Conservation (phyloP, 2,329 filamentous ascomycete genomes). For the Venturia oleaginea region DNA sequence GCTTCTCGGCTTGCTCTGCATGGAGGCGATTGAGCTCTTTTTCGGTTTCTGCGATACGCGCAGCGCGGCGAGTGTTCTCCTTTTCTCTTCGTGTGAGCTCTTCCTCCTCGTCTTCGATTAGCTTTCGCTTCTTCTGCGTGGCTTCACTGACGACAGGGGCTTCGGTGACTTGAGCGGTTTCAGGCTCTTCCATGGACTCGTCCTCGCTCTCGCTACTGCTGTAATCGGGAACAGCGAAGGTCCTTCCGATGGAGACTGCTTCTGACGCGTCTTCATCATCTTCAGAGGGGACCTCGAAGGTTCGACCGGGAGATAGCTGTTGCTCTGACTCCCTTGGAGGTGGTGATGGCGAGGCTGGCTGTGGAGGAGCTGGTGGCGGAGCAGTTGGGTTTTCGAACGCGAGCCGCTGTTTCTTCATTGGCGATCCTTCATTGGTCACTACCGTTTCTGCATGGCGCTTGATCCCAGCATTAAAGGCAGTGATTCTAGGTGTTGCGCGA, state of each 20-base stretch:
- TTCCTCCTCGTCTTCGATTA: conserved; percentile 1
- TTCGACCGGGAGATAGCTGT: not conserved
- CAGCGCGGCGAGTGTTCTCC: not conserved
- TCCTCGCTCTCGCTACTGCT: not conserved
- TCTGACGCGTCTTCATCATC: not conserved
- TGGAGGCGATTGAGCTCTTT: not conserved
- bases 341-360: not conserved
- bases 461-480: not conserved
- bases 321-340: not conserved
- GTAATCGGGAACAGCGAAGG: not conserved
- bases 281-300: not conserved
- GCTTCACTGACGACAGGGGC: not conserved
- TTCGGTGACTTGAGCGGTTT: not conserved
- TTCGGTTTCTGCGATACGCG: not conserved
- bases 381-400: not conserved
- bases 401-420: not conserved
- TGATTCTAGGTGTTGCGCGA: not conserved
- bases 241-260: not conserved
- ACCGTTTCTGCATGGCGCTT: not conserved
- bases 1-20: not conserved
- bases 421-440: not conserved
- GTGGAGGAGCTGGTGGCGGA: not conserved
- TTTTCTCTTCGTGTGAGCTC: not conserved
- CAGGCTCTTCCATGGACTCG: not conserved
- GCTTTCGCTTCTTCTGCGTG: not conserved